phyloP scores from a whole-genome alignment of 1,139 yeast genomes.

The Geotrichum restrictum region DNA sequence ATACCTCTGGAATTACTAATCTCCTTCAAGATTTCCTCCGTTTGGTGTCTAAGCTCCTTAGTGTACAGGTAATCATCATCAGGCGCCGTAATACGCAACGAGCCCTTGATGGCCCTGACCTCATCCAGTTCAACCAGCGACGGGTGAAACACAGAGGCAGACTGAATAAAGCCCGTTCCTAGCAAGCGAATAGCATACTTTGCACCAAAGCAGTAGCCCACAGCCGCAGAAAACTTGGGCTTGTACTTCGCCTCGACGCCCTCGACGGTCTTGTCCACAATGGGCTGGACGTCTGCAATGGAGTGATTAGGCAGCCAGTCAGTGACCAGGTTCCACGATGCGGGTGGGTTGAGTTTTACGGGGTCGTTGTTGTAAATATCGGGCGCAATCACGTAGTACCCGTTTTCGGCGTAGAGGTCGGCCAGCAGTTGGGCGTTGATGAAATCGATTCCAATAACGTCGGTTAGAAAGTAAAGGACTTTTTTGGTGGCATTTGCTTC shows the following conservation, averaged over 20 bases:
- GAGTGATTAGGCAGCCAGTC: slow-evolving; percentile 57
- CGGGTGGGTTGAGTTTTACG: slow-evolving; percentile 33
- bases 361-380: slow-evolving; percentile 64
- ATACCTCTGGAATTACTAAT: slow-evolving; percentile 26
- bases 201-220: slow-evolving; percentile 88
- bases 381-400: slow-evolving; percentile 65
- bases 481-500: slow-evolving; percentile 37
- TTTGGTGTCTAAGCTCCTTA: slow-evolving; percentile 54
- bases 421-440: slow-evolving; percentile 61
- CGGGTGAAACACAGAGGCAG: slow-evolving; percentile 78
- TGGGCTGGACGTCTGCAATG: slow-evolving; percentile 44
- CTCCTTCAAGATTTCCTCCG: slow-evolving; percentile 55
- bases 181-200: slow-evolving; percentile 57
- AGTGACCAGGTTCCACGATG: slow-evolving; percentile 36
- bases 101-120: slow-evolving; percentile 54
- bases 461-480: slow-evolving; percentile 61
- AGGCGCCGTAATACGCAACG: slow-evolving; percentile 68
- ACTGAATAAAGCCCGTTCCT: slow-evolving; percentile 48
- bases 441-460: slow-evolving; percentile 59
- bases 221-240: slow-evolving; percentile 54
- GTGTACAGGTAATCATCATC: slow-evolving; percentile 63
- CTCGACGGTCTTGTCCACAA: slow-evolving; percentile 46
- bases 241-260: slow-evolving; percentile 41
- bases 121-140: slow-evolving; percentile 65
- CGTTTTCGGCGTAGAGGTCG: slow-evolving; percentile 62